phyloP scores from a whole-genome alignment of 768 basidiomycete species.

The Lactarius evosmus region DNA sequence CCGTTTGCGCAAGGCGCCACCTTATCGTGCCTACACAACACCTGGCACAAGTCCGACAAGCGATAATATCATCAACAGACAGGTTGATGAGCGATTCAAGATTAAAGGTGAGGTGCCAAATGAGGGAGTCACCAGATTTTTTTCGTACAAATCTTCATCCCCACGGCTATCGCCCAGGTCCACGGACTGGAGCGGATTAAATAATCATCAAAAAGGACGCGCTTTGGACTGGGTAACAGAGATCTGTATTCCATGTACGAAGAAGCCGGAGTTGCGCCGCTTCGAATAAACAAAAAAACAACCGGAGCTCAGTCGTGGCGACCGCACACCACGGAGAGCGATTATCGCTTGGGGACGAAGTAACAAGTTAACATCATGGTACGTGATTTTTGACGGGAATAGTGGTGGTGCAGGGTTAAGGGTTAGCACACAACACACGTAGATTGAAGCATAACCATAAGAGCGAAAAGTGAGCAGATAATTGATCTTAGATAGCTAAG shows the following conservation, averaged over 20 bases:
- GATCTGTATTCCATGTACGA: background rate
- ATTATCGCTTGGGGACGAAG: constrained; percentile 7
- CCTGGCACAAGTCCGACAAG: constrained; percentile 6
- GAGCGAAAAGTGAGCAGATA: constrained; percentile 6
- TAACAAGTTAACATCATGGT: background rate
- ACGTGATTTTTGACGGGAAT: constrained; percentile 10
- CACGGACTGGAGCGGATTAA: background rate
- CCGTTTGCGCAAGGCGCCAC: constrained; percentile 12
- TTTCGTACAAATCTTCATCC: constrained; percentile 15
- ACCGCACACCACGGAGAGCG: constrained; percentile 6
- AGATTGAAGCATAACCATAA: constrained; percentile 14
- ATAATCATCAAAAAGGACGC: background rate
- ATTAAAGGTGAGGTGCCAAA: background rate
- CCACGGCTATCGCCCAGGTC: constrained; percentile 8
- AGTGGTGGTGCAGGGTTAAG: background rate
- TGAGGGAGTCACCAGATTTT: constrained; percentile 8
- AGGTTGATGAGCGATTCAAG: constrained; percentile 8
- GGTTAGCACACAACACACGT: constrained; percentile 4
- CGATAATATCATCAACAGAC: constrained; percentile 6
- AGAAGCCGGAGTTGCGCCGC: background rate
- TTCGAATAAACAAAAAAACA: background rate
- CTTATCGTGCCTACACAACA: background rate
- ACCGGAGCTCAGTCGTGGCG: constrained; percentile 5
- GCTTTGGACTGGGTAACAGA: background rate
- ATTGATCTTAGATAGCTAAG: constrained; percentile 11